Evolutionary conservation across 192 early-diverging fungal genomes (phyloP).

Genomic region (Entomortierella beljakovae): DNA sequence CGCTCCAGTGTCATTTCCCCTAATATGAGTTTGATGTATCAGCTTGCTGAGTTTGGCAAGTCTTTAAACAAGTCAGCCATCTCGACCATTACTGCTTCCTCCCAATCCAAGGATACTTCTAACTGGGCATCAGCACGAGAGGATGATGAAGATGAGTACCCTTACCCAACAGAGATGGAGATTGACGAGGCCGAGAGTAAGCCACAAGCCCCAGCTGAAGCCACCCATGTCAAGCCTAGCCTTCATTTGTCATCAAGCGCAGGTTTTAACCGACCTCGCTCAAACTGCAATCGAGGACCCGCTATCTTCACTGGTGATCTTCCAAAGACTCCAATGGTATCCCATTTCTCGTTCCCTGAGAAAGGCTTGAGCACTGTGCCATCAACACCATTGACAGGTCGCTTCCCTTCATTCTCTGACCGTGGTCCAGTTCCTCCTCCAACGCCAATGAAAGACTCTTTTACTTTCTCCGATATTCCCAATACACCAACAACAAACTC

Average conservation of each 20-base stretch:
- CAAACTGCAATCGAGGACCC: conserved; percentile 8
- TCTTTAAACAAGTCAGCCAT: conserved; percentile 16
- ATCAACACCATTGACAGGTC: neutral
- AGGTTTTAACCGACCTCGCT: conserved; percentile 36
- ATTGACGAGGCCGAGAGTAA: conserved; percentile 7
- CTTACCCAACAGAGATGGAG: conserved; percentile 40
- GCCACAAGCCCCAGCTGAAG: neutral
- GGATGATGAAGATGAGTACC: conserved; percentile 36
- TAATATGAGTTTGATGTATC: conserved; percentile 83
- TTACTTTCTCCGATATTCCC: neutral
- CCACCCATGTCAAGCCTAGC: neutral
- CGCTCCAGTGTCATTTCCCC: conserved; percentile 82
- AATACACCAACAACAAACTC: neutral
- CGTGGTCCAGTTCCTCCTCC: neutral
- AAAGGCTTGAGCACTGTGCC: neutral
- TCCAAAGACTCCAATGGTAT: conserved; percentile 9
- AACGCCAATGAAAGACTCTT: conserved; percentile 1
- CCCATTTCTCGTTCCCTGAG: conserved; percentile 1
- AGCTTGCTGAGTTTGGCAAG: conserved; percentile 80
- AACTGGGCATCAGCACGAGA: conserved; percentile 7
- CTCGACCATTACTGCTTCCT: neutral
- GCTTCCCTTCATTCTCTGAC: neutral
- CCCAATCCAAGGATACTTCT: neutral
- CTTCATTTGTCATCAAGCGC: too few relatives aligned
- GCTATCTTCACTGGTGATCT: neutral